Conservation (phyloP, 345 rosid species). For the Arabidopsis suecica region DNA sequence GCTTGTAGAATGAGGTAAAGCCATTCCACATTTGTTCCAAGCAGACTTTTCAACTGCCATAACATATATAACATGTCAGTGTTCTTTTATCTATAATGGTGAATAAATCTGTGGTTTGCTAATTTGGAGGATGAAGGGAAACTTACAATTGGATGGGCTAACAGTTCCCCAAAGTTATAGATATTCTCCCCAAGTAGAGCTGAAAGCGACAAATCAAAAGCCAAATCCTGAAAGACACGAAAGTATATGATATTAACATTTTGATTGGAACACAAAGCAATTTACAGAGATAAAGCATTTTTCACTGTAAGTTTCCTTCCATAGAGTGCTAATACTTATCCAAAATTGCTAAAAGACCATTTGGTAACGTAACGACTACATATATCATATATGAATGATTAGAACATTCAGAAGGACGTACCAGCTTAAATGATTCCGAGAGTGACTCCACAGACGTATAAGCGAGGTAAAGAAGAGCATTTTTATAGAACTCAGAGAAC, state of each 20-base stretch:
- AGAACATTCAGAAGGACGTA: constrained; percentile 2
- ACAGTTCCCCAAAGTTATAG: constrained; percentile 96
- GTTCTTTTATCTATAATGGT: not conserved
- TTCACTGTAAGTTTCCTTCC: not conserved
- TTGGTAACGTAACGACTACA: not conserved
- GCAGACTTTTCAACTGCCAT: constrained; percentile 80
- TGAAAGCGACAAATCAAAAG: constrained; percentile 93
- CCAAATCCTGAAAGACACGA: constrained; percentile 73
- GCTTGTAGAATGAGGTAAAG: constrained; percentile 93
- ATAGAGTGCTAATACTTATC: not conserved
- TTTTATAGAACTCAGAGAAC: constrained; percentile 48
- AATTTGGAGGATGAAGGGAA: not conserved
- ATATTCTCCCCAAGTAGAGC: constrained; percentile 96
- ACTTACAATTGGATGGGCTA: constrained; percentile 96
- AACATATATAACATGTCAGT: constrained; percentile 24
- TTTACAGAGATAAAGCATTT: not conserved
- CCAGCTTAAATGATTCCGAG: constrained; percentile 49
- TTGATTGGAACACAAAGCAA: constrained; percentile 3
- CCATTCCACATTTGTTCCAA: constrained; percentile 92
- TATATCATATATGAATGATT: not conserved
- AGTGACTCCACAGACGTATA: constrained; percentile 50
- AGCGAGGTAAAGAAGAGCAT: constrained; percentile 48
- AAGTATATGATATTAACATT: not conserved
- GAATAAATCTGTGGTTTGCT: not conserved
- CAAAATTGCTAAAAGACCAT: not conserved